phyloP scores from a whole-genome alignment of 176 grass and related monocot species.

The Leersia perrieri region DNA sequence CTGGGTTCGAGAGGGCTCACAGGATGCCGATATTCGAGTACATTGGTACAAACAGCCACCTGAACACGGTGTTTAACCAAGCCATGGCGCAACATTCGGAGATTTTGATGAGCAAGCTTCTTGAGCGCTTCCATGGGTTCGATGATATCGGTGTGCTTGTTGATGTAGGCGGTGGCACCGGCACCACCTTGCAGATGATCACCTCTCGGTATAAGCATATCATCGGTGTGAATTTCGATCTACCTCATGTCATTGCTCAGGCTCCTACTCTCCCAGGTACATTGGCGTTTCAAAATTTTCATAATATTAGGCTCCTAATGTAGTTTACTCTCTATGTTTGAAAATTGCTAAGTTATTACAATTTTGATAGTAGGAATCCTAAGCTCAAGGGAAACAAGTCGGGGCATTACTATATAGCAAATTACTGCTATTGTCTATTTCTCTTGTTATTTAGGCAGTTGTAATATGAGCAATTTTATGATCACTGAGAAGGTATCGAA shows the following conservation, averaged over 20 bases:
- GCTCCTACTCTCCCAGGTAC: background rate
- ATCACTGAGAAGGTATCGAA: no score
- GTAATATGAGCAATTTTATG: no score
- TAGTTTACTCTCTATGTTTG: no score
- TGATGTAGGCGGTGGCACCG: slow-evolving; percentile 37
- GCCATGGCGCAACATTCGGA: slow-evolving; percentile 41
- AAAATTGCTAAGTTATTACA: no score
- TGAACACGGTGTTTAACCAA: slow-evolving; percentile 43
- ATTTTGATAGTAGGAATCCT: no score
- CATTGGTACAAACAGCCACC: slow-evolving; percentile 11
- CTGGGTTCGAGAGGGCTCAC: slow-evolving; percentile 46
- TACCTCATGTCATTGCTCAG: slow-evolving; percentile 31
- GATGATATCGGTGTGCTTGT: slow-evolving; percentile 20
- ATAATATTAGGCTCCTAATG: no score
- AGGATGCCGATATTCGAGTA: slow-evolving; percentile 49
- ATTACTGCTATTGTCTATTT: no score
- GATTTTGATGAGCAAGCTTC: slow-evolving; percentile 22
- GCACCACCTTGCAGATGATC: slow-evolving; percentile 24
- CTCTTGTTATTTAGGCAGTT: no score
- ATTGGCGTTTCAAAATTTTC: no score
- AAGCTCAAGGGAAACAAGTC: no score
- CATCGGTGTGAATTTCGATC: slow-evolving; percentile 37
- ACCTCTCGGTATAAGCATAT: background rate
- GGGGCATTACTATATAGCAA: no score
- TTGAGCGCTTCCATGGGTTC: slow-evolving; percentile 8